phyloP scores from a whole-genome alignment of 805 yeast species.

The Scheffersomyces coipomensis region DNA sequence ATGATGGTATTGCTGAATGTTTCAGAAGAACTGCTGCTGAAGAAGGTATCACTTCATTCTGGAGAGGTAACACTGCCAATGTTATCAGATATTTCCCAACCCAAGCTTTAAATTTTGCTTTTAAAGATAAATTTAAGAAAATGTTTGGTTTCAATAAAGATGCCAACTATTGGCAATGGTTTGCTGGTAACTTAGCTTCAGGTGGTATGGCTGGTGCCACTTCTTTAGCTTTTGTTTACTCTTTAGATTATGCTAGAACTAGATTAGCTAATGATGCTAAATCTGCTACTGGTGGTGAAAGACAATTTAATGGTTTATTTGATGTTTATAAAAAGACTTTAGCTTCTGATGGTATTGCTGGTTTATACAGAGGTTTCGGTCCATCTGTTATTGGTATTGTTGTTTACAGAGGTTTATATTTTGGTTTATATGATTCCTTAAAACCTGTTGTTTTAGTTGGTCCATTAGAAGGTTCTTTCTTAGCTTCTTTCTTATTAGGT shows the following conservation, averaged over 20 bases:
- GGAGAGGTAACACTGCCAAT: slow-evolving; percentile 99
- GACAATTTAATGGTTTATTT: slow-evolving; percentile 95
- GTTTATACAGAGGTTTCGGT: slow-evolving; percentile 99
- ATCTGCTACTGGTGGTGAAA: slow-evolving; percentile 85
- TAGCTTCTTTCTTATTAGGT: slow-evolving; percentile 94
- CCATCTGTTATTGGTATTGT: slow-evolving; percentile 97
- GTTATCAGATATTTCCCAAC: slow-evolving; percentile 99
- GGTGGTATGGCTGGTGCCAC: slow-evolving; percentile 99
- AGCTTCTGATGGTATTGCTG: slow-evolving; percentile 95
- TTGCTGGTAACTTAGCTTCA: slow-evolving; percentile 97
- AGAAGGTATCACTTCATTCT: slow-evolving; percentile 91
- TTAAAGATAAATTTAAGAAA: slow-evolving; percentile 95
- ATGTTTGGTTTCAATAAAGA: slow-evolving; percentile 97
- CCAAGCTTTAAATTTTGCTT: slow-evolving; percentile 97
- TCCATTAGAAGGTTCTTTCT: slow-evolving; percentile 90
- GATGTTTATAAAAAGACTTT: slow-evolving; percentile 96
- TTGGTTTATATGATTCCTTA: slow-evolving; percentile 95
- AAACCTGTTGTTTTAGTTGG: slow-evolving; percentile 95
- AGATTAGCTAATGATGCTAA: slow-evolving; percentile 98
- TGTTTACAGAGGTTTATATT: slow-evolving; percentile 99
- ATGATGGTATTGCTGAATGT: slow-evolving; percentile 91
- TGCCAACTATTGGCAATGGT: slow-evolving; percentile 90
- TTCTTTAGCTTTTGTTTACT: slow-evolving; percentile 89
- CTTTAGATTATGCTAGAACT: slow-evolving; percentile 97
- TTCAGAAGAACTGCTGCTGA: slow-evolving; percentile 92